Conservation (phyloP, 345 rosid species). For the Populus davidiana region DNA sequence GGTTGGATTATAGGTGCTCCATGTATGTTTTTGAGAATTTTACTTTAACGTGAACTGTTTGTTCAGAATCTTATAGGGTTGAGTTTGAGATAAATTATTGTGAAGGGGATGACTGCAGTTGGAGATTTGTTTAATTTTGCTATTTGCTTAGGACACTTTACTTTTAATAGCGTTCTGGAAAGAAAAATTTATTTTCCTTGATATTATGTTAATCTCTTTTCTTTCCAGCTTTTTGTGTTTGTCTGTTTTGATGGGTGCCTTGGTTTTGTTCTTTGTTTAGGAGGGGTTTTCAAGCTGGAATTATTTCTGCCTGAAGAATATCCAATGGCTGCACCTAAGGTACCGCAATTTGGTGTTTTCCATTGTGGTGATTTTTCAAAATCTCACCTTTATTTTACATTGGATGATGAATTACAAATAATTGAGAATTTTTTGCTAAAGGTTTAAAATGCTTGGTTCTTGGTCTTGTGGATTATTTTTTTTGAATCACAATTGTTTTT, state of each 20-base stretch:
- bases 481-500: background rate
- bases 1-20: background rate
- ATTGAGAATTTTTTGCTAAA: background rate
- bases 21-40: background rate
- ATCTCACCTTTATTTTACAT: background rate
- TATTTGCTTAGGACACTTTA: background rate
- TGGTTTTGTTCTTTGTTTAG: conserved; percentile 37
- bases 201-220: background rate
- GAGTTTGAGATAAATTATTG: background rate
- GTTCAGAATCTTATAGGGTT: background rate
- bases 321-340: conserved; percentile 99
- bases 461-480: background rate
- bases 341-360: conserved; percentile 19
- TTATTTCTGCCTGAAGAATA: conserved; percentile 98
- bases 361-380: background rate
- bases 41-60: background rate
- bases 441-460: background rate
- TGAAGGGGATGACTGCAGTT: background rate
- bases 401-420: background rate
- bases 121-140: background rate
- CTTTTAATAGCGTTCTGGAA: background rate
- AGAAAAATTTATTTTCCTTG: background rate
- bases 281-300: conserved; percentile 99
- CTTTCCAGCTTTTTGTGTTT: background rate
- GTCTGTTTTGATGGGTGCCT: background rate